phyloP scores from a whole-genome alignment of 495 filamentous ascomycete species.

The Staphylotrichum tortipilum region DNA sequence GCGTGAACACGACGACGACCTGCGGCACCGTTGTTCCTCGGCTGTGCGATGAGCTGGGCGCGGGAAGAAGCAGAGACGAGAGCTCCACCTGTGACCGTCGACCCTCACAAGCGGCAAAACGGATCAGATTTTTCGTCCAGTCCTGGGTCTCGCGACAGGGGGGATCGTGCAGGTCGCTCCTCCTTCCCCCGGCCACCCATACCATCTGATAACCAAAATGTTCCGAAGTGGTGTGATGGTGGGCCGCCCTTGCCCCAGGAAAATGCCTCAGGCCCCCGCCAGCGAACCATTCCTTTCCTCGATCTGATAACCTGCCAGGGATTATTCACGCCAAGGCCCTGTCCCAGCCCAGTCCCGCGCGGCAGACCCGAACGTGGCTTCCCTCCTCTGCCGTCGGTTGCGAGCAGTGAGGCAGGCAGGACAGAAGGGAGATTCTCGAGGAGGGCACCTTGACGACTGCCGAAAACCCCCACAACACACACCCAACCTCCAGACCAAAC shows the following conservation, averaged over 20 bases:
- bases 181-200: too few relatives aligned
- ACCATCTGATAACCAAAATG: conserved; percentile 30
- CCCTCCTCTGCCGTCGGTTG: too few relatives aligned
- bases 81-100: too few relatives aligned
- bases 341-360: not conserved
- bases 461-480: not conserved
- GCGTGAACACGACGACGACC: not conserved
- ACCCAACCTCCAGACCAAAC: too few relatives aligned
- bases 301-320: conserved; percentile 45
- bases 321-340: conserved; percentile 26
- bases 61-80: not conserved
- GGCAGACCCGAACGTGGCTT: too few relatives aligned
- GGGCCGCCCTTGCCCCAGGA: conserved; percentile 6
- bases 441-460: not conserved
- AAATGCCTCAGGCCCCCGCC: conserved; percentile 22
- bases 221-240: conserved; percentile 4
- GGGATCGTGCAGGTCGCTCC: too few relatives aligned
- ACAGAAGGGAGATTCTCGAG: too few relatives aligned
- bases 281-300: conserved; percentile 2
- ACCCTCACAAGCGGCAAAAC: not conserved
- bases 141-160: too few relatives aligned
- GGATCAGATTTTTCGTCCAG: conserved; percentile 11
- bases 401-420: too few relatives aligned
- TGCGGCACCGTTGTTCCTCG: not conserved
- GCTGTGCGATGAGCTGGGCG: not conserved